Conservation (phyloP, 2,329 filamentous ascomycete species). For the Talaromyces sp. region DNA sequence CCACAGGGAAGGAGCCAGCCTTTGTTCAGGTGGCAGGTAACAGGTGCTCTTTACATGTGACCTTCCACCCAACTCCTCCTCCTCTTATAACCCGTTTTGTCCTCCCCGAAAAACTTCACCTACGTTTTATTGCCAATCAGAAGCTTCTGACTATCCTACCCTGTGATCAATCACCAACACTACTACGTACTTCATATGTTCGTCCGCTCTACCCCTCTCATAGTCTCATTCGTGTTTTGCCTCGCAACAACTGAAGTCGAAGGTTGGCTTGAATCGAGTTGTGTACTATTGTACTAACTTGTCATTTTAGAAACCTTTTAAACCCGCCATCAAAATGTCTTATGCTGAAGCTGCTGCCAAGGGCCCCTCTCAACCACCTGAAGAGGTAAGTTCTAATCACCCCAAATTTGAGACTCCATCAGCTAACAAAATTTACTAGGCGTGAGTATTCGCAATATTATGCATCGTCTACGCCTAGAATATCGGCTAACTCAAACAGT, state of each 20-base stretch:
- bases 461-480: not conserved
- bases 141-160: not conserved
- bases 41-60: not conserved
- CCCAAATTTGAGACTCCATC: not conserved
- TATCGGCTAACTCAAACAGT: conserved; percentile 20
- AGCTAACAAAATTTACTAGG: conserved; percentile 1
- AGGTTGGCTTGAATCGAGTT: not conserved
- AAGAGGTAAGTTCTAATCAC: conserved; percentile 37
- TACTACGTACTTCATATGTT: conserved; percentile 1
- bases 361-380: conserved; percentile 45
- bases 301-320: conserved; percentile 16
- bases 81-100: not conserved
- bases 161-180: not conserved
- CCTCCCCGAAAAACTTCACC: not conserved
- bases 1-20: not conserved
- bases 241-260: not conserved
- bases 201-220: not conserved
- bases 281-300: conserved; percentile 1
- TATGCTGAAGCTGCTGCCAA: conserved; percentile 49
- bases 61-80: not conserved
- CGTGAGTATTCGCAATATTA: conserved; percentile 7
- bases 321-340: conserved; percentile 37
- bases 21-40: too few species aligned
- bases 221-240: not conserved
- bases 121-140: not conserved